phyloP scores from a whole-genome alignment of 306 rosid genomes.

The Prunus davidiana region DNA sequence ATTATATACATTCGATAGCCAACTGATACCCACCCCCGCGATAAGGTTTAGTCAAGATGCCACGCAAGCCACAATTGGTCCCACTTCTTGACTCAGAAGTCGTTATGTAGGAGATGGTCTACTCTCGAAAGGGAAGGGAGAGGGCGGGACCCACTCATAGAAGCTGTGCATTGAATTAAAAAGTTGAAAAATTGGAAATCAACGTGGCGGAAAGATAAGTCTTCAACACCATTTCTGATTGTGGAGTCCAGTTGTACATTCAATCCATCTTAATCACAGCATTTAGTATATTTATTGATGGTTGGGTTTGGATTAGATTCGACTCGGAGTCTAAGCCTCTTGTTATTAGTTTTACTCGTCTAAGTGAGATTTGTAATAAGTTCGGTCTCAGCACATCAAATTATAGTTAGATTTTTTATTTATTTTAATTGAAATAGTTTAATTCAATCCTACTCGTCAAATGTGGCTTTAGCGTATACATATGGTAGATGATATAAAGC shows the following conservation, averaged over 20 bases:
- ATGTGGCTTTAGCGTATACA: accelerated
- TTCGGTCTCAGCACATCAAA: accelerated
- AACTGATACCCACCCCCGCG: neutral
- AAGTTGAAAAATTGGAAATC: neutral
- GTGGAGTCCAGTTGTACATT: constrained; percentile 45
- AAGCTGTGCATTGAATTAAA: neutral
- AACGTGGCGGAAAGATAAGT: constrained; percentile 21
- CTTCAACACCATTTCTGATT: constrained; percentile 2
- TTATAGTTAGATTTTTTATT: accelerated
- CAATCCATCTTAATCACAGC: neutral
- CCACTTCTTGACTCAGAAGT: constrained; percentile 4
- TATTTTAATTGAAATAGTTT: too few species aligned
- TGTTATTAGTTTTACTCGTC: too few species aligned
- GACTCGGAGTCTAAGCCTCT: too few species aligned
- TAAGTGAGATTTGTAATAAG: too few species aligned
- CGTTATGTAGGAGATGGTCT: neutral
- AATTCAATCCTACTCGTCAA: too few species aligned
- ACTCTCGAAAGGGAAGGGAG: neutral
- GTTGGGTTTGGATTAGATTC: too few species aligned
- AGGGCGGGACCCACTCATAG: neutral
- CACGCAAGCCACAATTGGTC: constrained; percentile 12
- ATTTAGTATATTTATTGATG: too few species aligned
- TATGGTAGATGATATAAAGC: neutral
- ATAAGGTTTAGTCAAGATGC: neutral
- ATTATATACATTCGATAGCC: neutral